Percentiles rank a stretch among this genome's conserved stretches.
Conservation (phyloP, 495 filamentous ascomycete genomes). For the Aspergillus panamensis region DNA sequence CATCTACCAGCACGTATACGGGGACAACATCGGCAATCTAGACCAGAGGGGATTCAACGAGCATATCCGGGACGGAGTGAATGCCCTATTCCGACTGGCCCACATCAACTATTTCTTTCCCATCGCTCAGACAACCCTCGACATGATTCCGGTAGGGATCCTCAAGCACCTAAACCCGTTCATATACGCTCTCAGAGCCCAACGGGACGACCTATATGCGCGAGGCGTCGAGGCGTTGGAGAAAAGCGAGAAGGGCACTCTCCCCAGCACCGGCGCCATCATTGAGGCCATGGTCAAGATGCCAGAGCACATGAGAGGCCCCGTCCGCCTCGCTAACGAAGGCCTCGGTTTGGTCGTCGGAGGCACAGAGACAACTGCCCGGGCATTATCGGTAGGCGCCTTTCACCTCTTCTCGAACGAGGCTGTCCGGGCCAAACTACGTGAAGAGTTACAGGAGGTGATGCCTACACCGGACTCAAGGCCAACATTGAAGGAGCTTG, state of each 20-base stretch:
- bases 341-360: constrained; percentile 35
- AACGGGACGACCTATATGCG: constrained; percentile 15
- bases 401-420: constrained; percentile 19
- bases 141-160: constrained; percentile 12
- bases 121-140: constrained; percentile 14
- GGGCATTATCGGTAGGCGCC: constrained; percentile 17
- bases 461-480: constrained; percentile 28
- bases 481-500: constrained; percentile 40
- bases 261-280: constrained; percentile 8
- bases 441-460: constrained; percentile 31
- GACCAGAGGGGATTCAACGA: constrained; percentile 28
- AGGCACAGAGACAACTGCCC: constrained; percentile 43
- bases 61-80: constrained; percentile 24
- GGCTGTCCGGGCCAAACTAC: constrained; percentile 18
- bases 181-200: constrained; percentile 12
- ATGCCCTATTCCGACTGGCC: constrained; percentile 15
- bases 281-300: constrained; percentile 8
- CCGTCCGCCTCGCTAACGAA: constrained; percentile 37
- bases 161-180: constrained; percentile 15
- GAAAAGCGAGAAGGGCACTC: not conserved
- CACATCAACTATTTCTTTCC: constrained; percentile 26
- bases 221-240: constrained; percentile 6
- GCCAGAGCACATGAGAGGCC: constrained; percentile 18
- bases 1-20: constrained; percentile 28
- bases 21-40: constrained; percentile 22